phyloP scores from a whole-genome alignment of 306 rosid species.

The Datisca glomerata region DNA sequence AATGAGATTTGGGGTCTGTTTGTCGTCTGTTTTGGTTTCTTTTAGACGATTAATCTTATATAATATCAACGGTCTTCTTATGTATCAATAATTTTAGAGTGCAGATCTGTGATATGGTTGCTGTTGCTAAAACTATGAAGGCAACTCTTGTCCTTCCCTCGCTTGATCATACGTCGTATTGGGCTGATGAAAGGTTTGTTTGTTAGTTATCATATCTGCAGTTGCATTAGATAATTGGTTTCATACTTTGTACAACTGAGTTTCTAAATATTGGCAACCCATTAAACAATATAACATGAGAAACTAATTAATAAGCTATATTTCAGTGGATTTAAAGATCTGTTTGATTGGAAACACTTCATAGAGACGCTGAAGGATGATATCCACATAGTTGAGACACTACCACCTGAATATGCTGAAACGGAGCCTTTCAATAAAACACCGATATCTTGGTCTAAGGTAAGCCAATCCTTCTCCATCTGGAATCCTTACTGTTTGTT shows the following conservation, averaged over 20 bases:
- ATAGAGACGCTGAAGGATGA: slow-evolving; percentile 70
- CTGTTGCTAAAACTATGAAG: slow-evolving; percentile 83
- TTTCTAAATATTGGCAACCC: too few relatives aligned
- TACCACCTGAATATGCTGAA: slow-evolving; percentile 61
- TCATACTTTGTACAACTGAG: too few relatives aligned
- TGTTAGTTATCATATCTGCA: too few relatives aligned
- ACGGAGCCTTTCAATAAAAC: slow-evolving; percentile 66
- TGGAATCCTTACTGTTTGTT: too few relatives aligned
- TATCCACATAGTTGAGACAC: slow-evolving; percentile 67
- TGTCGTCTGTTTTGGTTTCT: slow-evolving; percentile 28
- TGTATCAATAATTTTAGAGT: slow-evolving; percentile 22
- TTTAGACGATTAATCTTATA: neutral
- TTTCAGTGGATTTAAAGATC: slow-evolving; percentile 89
- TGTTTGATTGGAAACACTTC: slow-evolving; percentile 89
- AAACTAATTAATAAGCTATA: slow-evolving; percentile 4
- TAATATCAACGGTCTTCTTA: slow-evolving; percentile 29
- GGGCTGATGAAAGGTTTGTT: slow-evolving; percentile 95
- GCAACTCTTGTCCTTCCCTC: slow-evolving; percentile 94
- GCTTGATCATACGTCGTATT: slow-evolving; percentile 85
- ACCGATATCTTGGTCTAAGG: slow-evolving; percentile 97
- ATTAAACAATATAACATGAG: too few relatives aligned
- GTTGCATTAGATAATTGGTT: too few relatives aligned
- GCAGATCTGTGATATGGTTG: slow-evolving; percentile 99
- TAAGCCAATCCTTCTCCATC: too few relatives aligned
- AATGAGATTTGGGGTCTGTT: slow-evolving; percentile 99